Base-by-base conservation (phyloP, 768 basidiomycete genomes). In the Coprinopsis marcescibilis region DNA sequence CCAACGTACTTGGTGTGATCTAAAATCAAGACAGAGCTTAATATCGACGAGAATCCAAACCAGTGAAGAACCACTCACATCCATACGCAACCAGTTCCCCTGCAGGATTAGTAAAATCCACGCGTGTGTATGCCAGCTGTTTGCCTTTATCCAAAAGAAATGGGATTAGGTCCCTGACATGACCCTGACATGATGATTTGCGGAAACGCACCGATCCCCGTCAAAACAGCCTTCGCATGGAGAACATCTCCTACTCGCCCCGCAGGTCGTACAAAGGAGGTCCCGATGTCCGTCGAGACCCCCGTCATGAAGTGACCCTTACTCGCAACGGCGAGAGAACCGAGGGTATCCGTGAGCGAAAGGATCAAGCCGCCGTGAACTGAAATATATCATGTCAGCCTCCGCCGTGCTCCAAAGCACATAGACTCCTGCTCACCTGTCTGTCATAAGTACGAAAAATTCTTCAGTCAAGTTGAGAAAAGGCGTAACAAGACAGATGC, bases 1-100 rank as follows among this genome's bases (percentile, higher is more conserved):
- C 86, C 88, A 47, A 91, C 68, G 52, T 88, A 91, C 60, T 92
- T 92, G 6, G 89, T 92, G 56, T 91, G 89, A 50, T 83, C 89
- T 91, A 49, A 1, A n/a, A n/a, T n/a, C n/a, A 40, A 19, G 42
- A 45, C 20, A 24, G 37, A 37, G 10, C 23, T 23, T 38, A 12
- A 40, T 15, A 20, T 8, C 23, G 26, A 36, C 30, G 42, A 51
- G 45, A 27, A 51, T 30, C 26, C 33, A n/a, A 12, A 6, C 15
- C 8, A 46, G 12, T 17, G 45, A n/a, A 17, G 49, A 40, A 20
- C 17, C 23, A 69, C 84, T 57, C 57, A 89, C 89, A 78, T 53
- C 89, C 89, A 57, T 89, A 90, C 7, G 89, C 89, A 3, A 90
- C 82, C 14, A 90, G 62, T 33, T 83, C 76, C 0, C 88, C 87